Evolutionary conservation across 257 asterid genomes (phyloP).

Genomic region (Fraxinus pennsylvanica): DNA sequence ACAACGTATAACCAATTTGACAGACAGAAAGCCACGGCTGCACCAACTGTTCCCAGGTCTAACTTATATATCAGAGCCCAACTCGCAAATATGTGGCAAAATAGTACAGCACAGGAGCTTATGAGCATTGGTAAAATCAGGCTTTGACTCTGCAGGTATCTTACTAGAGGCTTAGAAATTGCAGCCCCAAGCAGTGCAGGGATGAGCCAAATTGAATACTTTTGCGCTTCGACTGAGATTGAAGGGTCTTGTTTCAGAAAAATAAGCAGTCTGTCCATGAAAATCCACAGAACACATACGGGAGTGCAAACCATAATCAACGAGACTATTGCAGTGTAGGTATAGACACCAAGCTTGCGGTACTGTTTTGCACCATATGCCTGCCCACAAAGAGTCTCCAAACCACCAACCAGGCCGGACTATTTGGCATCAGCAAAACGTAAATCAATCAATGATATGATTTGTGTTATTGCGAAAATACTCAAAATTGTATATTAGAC

Average conservation of each 20-base stretch:
- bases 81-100: constrained; percentile 49
- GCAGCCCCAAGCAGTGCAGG: constrained; percentile 58
- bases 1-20: constrained; percentile 57
- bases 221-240: constrained; percentile 46
- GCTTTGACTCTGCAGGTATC: constrained; percentile 64
- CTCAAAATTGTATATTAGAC: neutral
- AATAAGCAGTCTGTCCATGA: constrained; percentile 45
- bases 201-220: constrained; percentile 41
- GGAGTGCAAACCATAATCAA: constrained; percentile 51
- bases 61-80: constrained; percentile 54
- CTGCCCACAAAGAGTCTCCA: constrained; percentile 71
- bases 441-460: neutral
- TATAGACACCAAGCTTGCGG: constrained; percentile 45
- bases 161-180: constrained; percentile 48
- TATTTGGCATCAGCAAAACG: neutral
- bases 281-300: constrained; percentile 49
- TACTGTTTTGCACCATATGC: constrained; percentile 67
- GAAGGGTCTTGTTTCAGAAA: constrained; percentile 50
- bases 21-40: constrained; percentile 47
- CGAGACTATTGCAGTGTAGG: constrained; percentile 51
- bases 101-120: constrained; percentile 41
- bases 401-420: constrained; percentile 63
- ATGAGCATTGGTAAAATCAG: constrained; percentile 52
- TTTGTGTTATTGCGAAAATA: neutral
- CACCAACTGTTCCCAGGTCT: constrained; percentile 44